Percentiles rank a stretch among this genome's conserved stretches.
Evolutionary conservation across 2,329 filamentous ascomycete genomes (phyloP).

Genomic region (Aureobasidium pullulans): DNA sequence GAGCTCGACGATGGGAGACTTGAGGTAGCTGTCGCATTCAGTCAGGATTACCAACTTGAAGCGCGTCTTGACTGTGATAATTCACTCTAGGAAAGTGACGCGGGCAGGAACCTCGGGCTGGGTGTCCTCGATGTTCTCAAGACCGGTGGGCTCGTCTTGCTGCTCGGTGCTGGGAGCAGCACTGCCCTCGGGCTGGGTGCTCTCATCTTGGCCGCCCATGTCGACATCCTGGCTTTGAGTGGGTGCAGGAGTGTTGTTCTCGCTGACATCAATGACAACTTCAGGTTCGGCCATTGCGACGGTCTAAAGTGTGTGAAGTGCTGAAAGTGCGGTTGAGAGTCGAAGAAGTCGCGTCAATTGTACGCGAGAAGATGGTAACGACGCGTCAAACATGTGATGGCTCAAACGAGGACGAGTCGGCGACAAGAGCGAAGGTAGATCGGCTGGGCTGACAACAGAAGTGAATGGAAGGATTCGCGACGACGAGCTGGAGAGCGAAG

Average conservation of each 20-base stretch:
- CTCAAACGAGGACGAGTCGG: background rate
- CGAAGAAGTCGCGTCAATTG: background rate
- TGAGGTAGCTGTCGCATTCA: constrained; percentile 35
- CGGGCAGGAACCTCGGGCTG: constrained; percentile 35
- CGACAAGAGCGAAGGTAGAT: background rate
- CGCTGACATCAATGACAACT: constrained; percentile 22
- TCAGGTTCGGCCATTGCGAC: constrained; percentile 26
- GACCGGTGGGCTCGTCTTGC: constrained; percentile 25
- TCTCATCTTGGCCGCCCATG: constrained; percentile 34
- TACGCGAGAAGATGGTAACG: background rate
- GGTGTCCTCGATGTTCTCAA: constrained; percentile 38
- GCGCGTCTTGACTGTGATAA: background rate
- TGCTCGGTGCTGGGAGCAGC: constrained; percentile 19
- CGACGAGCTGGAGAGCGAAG: background rate
- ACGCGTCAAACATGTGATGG: background rate
- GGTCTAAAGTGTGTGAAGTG: background rate
- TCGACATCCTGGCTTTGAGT: constrained; percentile 36
- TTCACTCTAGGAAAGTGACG: constrained; percentile 41
- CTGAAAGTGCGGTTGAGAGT: background rate
- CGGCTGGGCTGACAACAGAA: background rate
- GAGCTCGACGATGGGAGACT: constrained; percentile 42
- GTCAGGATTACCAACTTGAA: background rate
- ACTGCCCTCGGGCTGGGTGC: constrained; percentile 15
- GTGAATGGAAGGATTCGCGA: background rate
- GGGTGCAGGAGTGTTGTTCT: constrained; percentile 29